Evolutionary conservation across 139 green algal genomes (phyloP), one percentile per base, ranked within the genome.

Genomic region (Chlamydomonas asymmetrica): DNA sequence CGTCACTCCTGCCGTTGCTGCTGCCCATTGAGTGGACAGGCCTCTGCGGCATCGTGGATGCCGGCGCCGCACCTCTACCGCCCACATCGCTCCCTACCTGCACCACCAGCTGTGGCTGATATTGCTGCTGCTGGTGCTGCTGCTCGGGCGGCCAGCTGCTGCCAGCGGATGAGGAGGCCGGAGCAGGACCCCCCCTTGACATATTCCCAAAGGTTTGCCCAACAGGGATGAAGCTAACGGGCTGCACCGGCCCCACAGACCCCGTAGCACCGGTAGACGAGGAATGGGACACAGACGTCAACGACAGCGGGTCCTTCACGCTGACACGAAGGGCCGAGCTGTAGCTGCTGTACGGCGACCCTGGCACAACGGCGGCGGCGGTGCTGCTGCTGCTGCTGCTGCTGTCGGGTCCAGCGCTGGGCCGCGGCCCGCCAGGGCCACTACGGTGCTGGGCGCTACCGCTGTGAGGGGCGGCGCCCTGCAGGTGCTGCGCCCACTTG

Each of bases 291-390:
- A 37, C 39, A 37, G 18, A 18, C 3, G 40, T 16, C 13, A 16
- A 25, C 45, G 32, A 32, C 5, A 75, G 23, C 5, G 60, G 67
- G 13, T 76, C 67, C 49, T 81, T 76, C 2, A 76, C 16, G 41
- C 43, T 59, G 0, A 82, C 76, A 0, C 62, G 31, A 29, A 76
- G 62, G 6, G 38, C 50, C 5, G 67, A 31, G 18, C 61, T 29
- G 37, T 67, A 73, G 65, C n/a, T 13, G 10, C 40, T 5, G 31
- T 31, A 5, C 25, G 66, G 35, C 32, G 62, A 7, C n/a, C 2
- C 25, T 48, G 45, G 22, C 25, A 20, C 38, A 37, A 38, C 5
- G 66, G 22, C 18, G n/a, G 13, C 7, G 20, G 7, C 13, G 16
- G 29, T n/a, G 54, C 54, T 62, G 54, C 70, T n/a, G 34, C 29